These are phyloP conservation scores for Claviceps citrina DNA, from an alignment of 2,329 filamentous ascomycete species.

Conservation along the genomic window DNA sequence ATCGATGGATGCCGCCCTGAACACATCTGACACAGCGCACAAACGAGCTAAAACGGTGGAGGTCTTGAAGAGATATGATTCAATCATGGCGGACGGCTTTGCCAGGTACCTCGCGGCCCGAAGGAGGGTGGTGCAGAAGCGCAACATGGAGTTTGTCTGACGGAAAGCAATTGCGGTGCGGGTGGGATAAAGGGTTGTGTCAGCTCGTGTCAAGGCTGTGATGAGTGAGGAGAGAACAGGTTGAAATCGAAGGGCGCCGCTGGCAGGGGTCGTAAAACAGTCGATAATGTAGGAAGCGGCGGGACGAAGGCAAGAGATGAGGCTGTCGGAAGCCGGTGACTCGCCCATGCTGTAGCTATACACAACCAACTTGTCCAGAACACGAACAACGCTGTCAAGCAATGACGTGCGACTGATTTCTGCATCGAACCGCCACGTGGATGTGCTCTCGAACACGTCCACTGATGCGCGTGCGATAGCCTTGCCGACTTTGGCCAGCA, in stretches of 20 bases:
- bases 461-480: constrained; percentile 62
- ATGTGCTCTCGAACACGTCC: constrained; percentile 73
- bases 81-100: constrained; percentile 48
- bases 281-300: constrained; percentile 64
- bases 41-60: constrained; percentile 63
- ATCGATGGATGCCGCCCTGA: constrained; percentile 48
- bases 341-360: constrained; percentile 65
- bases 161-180: constrained; percentile 38
- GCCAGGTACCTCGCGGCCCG: constrained; percentile 51
- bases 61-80: constrained; percentile 67
- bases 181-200: constrained; percentile 46
- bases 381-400: constrained; percentile 48
- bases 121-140: constrained; percentile 54
- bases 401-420: constrained; percentile 54
- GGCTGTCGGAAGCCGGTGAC: constrained; percentile 25
- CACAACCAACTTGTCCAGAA: constrained; percentile 56
- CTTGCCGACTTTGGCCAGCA: constrained; percentile 54
- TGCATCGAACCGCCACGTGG: constrained; percentile 68
- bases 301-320: constrained; percentile 49
- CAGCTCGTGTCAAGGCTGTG: constrained; percentile 28
- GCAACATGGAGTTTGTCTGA: constrained; percentile 50
- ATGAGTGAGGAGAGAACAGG: constrained; percentile 60
- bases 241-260: constrained; percentile 58
- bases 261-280: constrained; percentile 56
- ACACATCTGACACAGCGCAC: constrained; percentile 53